Evolutionary conservation across 106 monocot species (phyloP), one percentile per base, ranked within the genome.

Genomic region (Apostasia ramifera): DNA sequence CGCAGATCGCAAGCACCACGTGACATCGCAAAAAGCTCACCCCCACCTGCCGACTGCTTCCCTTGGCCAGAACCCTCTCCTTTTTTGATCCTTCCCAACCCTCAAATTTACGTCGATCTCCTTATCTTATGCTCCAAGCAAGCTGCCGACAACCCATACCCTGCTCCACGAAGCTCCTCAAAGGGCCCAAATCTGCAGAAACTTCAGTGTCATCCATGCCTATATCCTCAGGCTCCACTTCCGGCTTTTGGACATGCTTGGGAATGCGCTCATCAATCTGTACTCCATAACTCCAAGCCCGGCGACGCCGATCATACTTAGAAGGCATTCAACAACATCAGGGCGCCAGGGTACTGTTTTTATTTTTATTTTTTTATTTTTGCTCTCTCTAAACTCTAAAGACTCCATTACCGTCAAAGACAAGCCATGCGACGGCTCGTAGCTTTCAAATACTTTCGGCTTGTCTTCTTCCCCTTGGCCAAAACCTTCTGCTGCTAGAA

Each of bases 241-340:
- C 47, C 63, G 13, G 4, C 68, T 83, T 6, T 45, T 13, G 3
- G 75, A 70, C 1, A 68, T n/a, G 45, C 73, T 85, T 41, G 81
- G 73, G 0, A 71, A 71, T 55, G 73, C 81, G 4, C 82, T 90
- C 14, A 63, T 82, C 40, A 82, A 85, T 56, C 73, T 85, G 48
- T 89, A 89, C 67, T 44, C 26, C 26, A 26, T 26, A 26, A 26
- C 26, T 26, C 78, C 55, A 86, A 85, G 71, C 81, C 80, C 12
- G 83, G 81, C 26, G 67, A 73, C 37, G 53, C 78, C n/a, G 68
- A 14, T 54, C 77, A 74, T 12, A 75, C 84, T n/a, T 41, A 60
- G 61, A 87, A 60, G 12, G 59, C 69, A 3, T 78, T 87, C 46
- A 37, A 56, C 12, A 10, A 38, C 5, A 68, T 78, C 13, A 70